Percentiles rank a stretch among this genome's conserved stretches.
Conservation (phyloP, 2,329 filamentous ascomycete species). For the Arthrobotrys sinensis region DNA sequence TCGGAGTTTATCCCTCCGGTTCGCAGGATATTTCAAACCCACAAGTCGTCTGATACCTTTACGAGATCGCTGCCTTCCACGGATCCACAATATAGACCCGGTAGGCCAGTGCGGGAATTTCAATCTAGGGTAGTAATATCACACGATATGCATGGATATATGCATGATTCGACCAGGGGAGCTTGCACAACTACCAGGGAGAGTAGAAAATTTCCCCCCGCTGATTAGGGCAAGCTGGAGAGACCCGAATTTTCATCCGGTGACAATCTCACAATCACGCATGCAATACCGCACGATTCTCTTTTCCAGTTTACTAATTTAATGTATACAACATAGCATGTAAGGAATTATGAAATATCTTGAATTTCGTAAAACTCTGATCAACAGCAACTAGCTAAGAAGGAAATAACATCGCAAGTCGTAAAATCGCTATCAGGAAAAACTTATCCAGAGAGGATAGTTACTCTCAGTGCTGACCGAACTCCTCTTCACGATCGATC, state of each 20-base stretch:
- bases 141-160: slow-evolving; percentile 25
- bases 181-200: slow-evolving; percentile 13
- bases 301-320: not conserved
- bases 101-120: slow-evolving; percentile 43
- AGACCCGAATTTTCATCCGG: not conserved
- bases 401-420: slow-evolving; percentile 45
- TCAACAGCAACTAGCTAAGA: slow-evolving; percentile 44
- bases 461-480: slow-evolving; percentile 32
- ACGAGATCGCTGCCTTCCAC: not conserved
- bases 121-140: slow-evolving; percentile 8
- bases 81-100: not conserved
- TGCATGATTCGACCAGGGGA: slow-evolving; percentile 1
- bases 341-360: not conserved
- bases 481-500: slow-evolving; percentile 66
- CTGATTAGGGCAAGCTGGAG: not conserved
- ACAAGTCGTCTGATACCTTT: not conserved
- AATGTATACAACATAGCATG: not conserved
- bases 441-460: not conserved
- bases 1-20: slow-evolving; percentile 51
- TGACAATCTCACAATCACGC: not conserved
- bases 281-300: not conserved
- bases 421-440: slow-evolving; percentile 38
- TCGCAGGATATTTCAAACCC: not conserved
- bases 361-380: slow-evolving; percentile 21
- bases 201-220: not conserved